Percentiles rank a stretch among this genome's conserved stretches.
Evolutionary conservation across 305 asterid genomes (phyloP).

Genomic region (Petunia hybrid): DNA sequence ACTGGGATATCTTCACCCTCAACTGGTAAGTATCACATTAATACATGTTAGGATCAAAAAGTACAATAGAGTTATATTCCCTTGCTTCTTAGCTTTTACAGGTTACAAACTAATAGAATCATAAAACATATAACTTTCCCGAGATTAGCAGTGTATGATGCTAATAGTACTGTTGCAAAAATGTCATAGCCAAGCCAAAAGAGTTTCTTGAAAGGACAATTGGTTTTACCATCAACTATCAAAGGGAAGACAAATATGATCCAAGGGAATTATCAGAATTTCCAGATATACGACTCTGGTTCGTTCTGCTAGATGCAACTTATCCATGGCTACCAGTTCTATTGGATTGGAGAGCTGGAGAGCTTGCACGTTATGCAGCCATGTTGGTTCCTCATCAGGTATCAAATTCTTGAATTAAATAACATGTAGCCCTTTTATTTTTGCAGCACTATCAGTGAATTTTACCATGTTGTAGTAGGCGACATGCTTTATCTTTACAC

Average conservation of each 20-base stretch:
- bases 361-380: slow-evolving; percentile 88
- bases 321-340: slow-evolving; percentile 91
- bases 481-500: too few species aligned
- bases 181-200: slow-evolving; percentile 57
- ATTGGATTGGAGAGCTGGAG: slow-evolving; percentile 92
- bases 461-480: background rate
- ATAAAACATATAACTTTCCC: background rate
- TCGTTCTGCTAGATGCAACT: slow-evolving; percentile 66
- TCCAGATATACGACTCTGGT: slow-evolving; percentile 88
- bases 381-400: slow-evolving; percentile 97
- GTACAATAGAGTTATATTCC: background rate
- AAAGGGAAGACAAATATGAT: slow-evolving; percentile 69
- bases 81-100: too few species aligned
- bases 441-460: background rate
- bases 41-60: background rate
- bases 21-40: slow-evolving; percentile 45
- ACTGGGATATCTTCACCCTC: slow-evolving; percentile 57
- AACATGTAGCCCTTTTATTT: background rate
- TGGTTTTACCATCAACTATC: slow-evolving; percentile 76
- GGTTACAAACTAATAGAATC: background rate
- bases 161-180: background rate
- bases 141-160: background rate
- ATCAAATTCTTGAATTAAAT: background rate
- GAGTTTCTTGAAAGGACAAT: slow-evolving; percentile 68
- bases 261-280: slow-evolving; percentile 79